A percentile compares a stretch with the other conserved stretches of the same genome.
Conservation (phyloP, 257 asterid species). For the Jacaranda mimosifolia region DNA sequence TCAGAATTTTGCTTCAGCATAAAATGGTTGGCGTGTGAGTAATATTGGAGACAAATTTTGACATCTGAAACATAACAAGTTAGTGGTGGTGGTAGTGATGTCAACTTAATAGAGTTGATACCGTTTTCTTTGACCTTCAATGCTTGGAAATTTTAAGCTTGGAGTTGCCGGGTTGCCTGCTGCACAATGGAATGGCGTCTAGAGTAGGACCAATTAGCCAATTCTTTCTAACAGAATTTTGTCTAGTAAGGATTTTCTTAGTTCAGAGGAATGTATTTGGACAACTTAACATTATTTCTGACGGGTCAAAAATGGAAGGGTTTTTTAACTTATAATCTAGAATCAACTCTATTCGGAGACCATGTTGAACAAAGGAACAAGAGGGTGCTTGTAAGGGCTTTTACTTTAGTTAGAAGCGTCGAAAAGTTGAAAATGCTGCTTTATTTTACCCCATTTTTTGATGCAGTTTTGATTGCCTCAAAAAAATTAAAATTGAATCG, state of each 20-base stretch:
- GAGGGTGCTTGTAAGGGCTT: too few species aligned
- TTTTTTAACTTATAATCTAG: too few species aligned
- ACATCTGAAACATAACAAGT: background rate
- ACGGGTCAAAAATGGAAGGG: background rate
- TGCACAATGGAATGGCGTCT: conserved; percentile 33
- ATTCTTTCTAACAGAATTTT: conserved; percentile 36
- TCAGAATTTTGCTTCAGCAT: conserved; percentile 38
- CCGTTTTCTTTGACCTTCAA: conserved; percentile 22
- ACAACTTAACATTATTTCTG: conserved; percentile 14
- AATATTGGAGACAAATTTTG: conserved; percentile 43
- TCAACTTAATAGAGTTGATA: background rate
- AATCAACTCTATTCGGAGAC: too few species aligned
- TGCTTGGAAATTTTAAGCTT: conserved; percentile 15
- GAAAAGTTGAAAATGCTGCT: too few species aligned
- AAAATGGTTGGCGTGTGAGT: background rate
- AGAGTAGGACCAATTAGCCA: conserved; percentile 35
- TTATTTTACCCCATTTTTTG: too few species aligned
- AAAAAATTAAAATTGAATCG: too few species aligned
- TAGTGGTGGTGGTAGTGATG: too few species aligned
- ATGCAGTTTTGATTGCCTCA: too few species aligned
- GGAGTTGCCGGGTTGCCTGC: conserved; percentile 37
- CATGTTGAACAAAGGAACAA: background rate
- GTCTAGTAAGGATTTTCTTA: conserved; percentile 34
- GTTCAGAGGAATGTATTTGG: conserved; percentile 37
- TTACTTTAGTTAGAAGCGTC: too few species aligned